A percentile compares a stretch with the other conserved stretches of the same genome.
These are phyloP conservation scores for Cornus kousa DNA, from an alignment of 148 eudicot species.

Conservation along the genomic window DNA sequence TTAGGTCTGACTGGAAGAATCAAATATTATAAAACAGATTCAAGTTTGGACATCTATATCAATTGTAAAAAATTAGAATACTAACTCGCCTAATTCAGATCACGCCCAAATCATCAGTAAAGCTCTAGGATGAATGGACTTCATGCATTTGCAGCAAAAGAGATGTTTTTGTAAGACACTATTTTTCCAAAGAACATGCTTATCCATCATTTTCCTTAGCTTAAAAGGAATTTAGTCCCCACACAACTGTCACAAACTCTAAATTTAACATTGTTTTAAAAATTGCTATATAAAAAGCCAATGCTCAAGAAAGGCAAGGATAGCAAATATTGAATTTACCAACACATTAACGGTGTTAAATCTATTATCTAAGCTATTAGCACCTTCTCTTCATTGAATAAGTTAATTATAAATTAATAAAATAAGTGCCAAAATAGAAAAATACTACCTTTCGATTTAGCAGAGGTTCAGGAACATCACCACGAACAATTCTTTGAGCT, in stretches of 20 bases:
- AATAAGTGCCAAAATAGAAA: neutral
- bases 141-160: neutral
- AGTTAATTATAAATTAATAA: conserved; percentile 8
- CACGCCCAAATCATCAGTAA: neutral
- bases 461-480: conserved; percentile 98
- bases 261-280: neutral
- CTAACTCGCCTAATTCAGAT: neutral
- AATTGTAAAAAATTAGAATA: neutral
- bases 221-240: conserved; percentile 3
- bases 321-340: neutral
- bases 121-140: neutral
- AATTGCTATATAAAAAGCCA: neutral
- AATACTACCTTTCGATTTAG: conserved; percentile 71
- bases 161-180: neutral
- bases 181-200: neutral
- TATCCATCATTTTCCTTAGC: neutral
- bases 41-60: neutral
- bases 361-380: neutral
- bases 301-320: conserved; percentile 1
- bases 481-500: conserved; percentile 95
- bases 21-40: neutral
- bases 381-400: neutral
- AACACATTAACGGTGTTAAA: neutral
- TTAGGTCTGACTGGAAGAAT: neutral
- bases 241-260: neutral